Evolutionary conservation across 2,329 filamentous ascomycete genomes (phyloP), one percentile per base, ranked within the genome.

Genomic region (Aureobasidium sp.): DNA sequence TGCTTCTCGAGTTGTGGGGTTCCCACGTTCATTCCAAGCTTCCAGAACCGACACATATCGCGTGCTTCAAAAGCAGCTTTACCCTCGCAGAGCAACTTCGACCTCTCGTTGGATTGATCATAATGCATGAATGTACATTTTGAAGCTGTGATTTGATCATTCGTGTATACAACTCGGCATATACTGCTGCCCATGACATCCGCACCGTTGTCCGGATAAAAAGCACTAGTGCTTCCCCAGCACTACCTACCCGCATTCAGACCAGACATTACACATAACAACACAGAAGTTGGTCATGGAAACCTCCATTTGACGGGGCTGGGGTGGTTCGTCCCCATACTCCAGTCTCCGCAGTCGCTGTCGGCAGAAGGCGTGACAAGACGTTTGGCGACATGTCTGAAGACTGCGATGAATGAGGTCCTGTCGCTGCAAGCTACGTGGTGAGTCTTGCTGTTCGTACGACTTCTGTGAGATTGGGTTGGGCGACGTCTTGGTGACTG

Each of bases 151-250:
- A 14, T n/a, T 35, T 27, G n/a, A 33, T 47, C 53, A 7, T 12
- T 35, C 27, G 5, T 37, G 42, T 48, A 48, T 48, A 39, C 54
- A 48, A 33, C 22, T 33, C 29, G 33, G 42, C 50, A 42, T 29
- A 31, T 22, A n/a, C 37, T 54, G 50, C 50, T 58, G 54, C 31
- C 35, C 40, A 58, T 58, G 31, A n/a, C 54, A 47, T 48, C 47
- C 9, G 31, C 40, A 47, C 44, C 54, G 54, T 48, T 50, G 39
- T 24, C 35, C 57, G 57, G 57, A 42, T 60, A 60, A 60, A 60
- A 40, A 31, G 47, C 29, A 58, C 22, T 39, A 58, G 54, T 58
- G 45, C 45, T 60, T 60, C 45, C 35, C 57, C 57, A 50, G 44
- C 35, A 50, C 45, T 39, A 50, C 48, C 57, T 48, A 50, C 48